A percentile compares a stretch with the other conserved stretches of the same genome.
These are phyloP conservation scores for Glarea lozoyensis DNA, from an alignment of 495 filamentous ascomycete genomes.

Conservation along the genomic window DNA sequence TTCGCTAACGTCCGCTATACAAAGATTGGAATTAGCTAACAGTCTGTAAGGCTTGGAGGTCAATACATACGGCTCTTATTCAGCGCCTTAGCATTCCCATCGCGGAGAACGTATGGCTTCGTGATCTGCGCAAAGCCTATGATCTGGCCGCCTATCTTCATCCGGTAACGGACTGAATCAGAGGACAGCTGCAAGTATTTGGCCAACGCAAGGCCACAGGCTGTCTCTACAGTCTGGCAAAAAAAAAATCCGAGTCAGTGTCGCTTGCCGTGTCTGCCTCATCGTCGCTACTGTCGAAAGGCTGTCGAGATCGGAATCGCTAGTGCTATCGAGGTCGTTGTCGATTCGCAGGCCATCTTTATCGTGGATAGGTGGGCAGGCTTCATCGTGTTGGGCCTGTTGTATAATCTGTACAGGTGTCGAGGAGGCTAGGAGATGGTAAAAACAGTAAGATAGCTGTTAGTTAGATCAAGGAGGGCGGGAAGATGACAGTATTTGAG, in stretches of 20 bases:
- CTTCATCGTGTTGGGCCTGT: constrained; percentile 5
- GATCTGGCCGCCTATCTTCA: constrained; percentile 21
- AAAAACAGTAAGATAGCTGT: constrained; percentile 1
- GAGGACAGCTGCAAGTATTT: constrained; percentile 12
- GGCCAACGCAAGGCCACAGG: constrained; percentile 15
- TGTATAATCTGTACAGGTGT: constrained; percentile 3
- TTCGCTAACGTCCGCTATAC: constrained; percentile 29
- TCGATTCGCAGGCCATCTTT: constrained; percentile 8
- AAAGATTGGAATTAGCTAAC: constrained; percentile 7
- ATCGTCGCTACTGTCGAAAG: constrained; percentile 13
- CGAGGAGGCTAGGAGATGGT: constrained; percentile 5
- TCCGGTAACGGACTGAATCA: constrained; percentile 18
- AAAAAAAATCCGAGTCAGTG: constrained; percentile 15
- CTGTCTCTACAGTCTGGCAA: constrained; percentile 15
- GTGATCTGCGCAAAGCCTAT: constrained; percentile 20
- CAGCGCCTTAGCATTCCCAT: constrained; percentile 21
- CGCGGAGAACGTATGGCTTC: constrained; percentile 19
- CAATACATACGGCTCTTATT: constrained; percentile 21
- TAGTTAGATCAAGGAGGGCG: constrained; percentile 6
- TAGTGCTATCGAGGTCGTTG: constrained; percentile 11
- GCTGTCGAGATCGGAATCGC: constrained; percentile 9
- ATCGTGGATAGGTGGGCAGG: constrained; percentile 1
- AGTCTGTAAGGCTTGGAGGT: constrained; percentile 1
- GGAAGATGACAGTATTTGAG: constrained; percentile 2
- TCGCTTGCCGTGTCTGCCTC: constrained; percentile 10